Evolutionary conservation across 31 red algal genomes (phyloP).

Genomic region (Asparagopsis taxiformis): DNA sequence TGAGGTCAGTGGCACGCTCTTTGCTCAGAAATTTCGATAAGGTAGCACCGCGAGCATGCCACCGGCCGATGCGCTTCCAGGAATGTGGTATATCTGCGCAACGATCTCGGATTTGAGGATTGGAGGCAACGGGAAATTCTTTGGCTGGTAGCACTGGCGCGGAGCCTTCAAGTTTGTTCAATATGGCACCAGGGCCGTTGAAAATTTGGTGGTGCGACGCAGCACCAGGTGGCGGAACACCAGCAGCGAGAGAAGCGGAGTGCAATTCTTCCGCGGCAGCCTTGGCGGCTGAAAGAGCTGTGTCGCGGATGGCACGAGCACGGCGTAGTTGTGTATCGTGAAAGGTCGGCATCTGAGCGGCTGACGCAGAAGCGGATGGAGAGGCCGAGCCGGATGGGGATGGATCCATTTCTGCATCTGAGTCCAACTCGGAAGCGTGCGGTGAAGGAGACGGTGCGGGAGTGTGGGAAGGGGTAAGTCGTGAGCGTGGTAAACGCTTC

Average conservation of each 20-base stretch:
- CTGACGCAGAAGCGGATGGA: conserved; percentile 41
- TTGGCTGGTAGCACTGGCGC: conserved; percentile 1
- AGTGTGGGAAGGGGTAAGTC: neutral
- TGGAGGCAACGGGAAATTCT: conserved; percentile 6
- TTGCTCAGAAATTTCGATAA: conserved; percentile 24
- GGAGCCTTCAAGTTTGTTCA: neutral
- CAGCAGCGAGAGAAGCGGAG: conserved; percentile 6
- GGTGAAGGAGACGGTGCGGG: conserved; percentile 9
- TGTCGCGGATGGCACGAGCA: conserved; percentile 24
- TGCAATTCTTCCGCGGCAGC: conserved; percentile 16
- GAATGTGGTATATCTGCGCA: conserved; percentile 37
- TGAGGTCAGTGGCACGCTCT: conserved; percentile 44
- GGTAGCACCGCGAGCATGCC: conserved; percentile 36
- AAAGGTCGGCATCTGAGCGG: conserved; percentile 23
- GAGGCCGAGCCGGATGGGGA: conserved; percentile 21
- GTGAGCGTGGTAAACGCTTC: conserved; percentile 26
- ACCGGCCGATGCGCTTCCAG: conserved; percentile 61
- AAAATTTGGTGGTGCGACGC: conserved; percentile 13
- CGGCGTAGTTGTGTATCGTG: conserved; percentile 39
- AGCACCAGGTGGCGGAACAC: neutral
- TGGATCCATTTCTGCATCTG: conserved; percentile 29
- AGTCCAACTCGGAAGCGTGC: conserved; percentile 21
- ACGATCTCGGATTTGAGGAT: conserved; percentile 27
- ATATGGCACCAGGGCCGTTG: conserved; percentile 1
- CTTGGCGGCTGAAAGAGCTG: conserved; percentile 15